Base-by-base conservation (phyloP, 2,329 filamentous ascomycete genomes). In the Septoria linicola region DNA sequence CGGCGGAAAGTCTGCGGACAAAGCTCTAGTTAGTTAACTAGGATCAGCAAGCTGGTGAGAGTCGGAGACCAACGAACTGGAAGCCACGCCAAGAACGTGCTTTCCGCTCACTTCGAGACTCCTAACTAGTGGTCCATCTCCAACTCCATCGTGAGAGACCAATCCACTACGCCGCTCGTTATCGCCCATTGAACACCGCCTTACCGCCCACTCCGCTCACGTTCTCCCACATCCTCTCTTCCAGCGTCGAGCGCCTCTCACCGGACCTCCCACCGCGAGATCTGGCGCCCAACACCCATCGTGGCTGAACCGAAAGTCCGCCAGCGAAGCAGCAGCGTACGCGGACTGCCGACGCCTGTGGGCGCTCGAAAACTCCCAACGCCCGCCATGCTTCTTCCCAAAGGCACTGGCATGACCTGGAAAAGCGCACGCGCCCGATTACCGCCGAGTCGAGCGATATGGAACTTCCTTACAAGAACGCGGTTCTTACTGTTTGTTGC, bases 331-430 rank as follows among this genome's bases (percentile, higher is more conserved):
- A 49, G 41, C 51, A 54, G 51, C 46, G 51, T 54, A 14, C 45
- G 51, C 25, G 45, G 46, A 49, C 32, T 47, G 44, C 37, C 45
- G 34, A 42, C 47, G 51, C 46, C 51, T 41, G 35, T 48, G 41
- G 41, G 40, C 48, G 51, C 40, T 45, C 41, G 41, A 39, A 35
- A 21, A 27, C 46, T 49, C 27, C 41, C 45, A 41, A 31, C 46
- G 40, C 51, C 51, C 55, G 68, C 45, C 36, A 96, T 96, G 91
- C 83, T 96, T 76, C 83, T 95, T 64, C 88, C 89, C 59, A 95
- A 95, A 74, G 88, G 87, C 70, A 88, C 89, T 69, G 88, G 89
- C 70, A 80, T 92, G 67, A 90, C 84, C 71, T 97, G 92, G 91
- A 96, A 95, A 78, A 87, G 88, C 60, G 87, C 91, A 61, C 88